Percentiles rank a stretch among this genome's conserved stretches.
These are phyloP conservation scores for Aspergillus phoenicis DNA, from an alignment of 2,329 filamentous ascomycete species.

Conservation along the genomic window DNA sequence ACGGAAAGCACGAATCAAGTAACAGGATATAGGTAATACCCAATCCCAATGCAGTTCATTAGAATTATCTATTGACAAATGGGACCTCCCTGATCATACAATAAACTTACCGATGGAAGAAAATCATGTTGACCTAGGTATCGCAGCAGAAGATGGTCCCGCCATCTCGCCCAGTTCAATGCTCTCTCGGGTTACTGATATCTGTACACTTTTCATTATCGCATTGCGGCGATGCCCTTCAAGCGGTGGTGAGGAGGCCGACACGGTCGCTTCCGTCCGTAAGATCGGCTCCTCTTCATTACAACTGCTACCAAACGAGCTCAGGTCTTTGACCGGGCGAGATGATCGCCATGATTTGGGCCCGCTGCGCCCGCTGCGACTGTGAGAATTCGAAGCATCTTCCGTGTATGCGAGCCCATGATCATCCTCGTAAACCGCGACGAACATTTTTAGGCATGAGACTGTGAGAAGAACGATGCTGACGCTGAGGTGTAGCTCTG, in stretches of 20 bases:
- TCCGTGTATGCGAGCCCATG: slow-evolving; percentile 29
- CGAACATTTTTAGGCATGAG: slow-evolving; percentile 50
- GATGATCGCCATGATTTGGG: background rate
- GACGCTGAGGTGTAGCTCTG: slow-evolving; percentile 47
- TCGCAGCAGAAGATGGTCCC: background rate
- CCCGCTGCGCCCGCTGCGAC: background rate
- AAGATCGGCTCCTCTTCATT: slow-evolving; percentile 2
- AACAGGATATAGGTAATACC: too few species aligned
- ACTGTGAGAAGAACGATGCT: slow-evolving; percentile 47
- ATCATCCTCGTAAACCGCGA: slow-evolving; percentile 38
- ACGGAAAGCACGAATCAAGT: too few species aligned
- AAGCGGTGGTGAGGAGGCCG: background rate
- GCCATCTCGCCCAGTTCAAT: slow-evolving; percentile 6
- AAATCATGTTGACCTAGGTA: background rate
- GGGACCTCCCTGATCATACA: background rate
- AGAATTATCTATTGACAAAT: background rate
- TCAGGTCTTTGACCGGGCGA: background rate
- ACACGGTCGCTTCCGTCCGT: background rate
- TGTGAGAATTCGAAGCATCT: slow-evolving; percentile 15
- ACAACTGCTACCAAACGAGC: background rate
- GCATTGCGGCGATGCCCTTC: background rate
- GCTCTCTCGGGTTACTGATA: slow-evolving; percentile 15
- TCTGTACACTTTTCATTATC: slow-evolving; percentile 20
- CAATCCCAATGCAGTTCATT: too few species aligned
- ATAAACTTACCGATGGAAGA: background rate